A percentile compares a stretch with the other conserved stretches of the same genome.
These are phyloP conservation scores for Boletus speciosus DNA, from an alignment of 768 basidiomycete genomes.

Conservation along the genomic window DNA sequence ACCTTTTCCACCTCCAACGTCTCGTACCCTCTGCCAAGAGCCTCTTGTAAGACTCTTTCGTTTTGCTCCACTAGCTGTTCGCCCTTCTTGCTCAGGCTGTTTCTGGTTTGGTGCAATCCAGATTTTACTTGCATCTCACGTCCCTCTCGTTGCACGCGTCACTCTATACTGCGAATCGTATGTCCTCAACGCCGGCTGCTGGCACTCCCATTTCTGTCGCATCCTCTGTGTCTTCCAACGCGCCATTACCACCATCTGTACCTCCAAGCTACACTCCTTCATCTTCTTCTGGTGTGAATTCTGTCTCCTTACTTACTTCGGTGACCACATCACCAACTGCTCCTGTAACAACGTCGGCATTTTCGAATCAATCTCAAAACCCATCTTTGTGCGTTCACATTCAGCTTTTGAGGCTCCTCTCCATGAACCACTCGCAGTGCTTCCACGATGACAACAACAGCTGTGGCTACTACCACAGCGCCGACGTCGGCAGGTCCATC, in stretches of 20 bases:
- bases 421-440: constrained; percentile 18
- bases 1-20: neutral
- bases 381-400: constrained; percentile 24
- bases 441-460: constrained; percentile 11
- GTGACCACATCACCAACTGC: constrained; percentile 17
- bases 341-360: constrained; percentile 11
- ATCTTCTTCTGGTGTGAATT: constrained; percentile 8
- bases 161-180: constrained; percentile 10
- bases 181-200: constrained; percentile 20
- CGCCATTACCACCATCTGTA: constrained; percentile 6
- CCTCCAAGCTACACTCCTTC: constrained; percentile 2
- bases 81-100: neutral
- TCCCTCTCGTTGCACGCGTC: constrained; percentile 4
- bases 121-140: constrained; percentile 10
- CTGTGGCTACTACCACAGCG: constrained; percentile 4
- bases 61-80: constrained; percentile 4
- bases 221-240: constrained; percentile 9
- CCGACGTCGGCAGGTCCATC: constrained; percentile 17
- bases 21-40: neutral
- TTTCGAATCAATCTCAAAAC: constrained; percentile 9
- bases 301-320: constrained; percentile 23
- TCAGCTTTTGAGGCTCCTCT: constrained; percentile 1
- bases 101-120: constrained; percentile 2
- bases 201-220: constrained; percentile 9
- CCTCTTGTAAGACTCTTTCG: constrained; percentile 4